Evolutionary conservation across 2,329 filamentous ascomycete species (phyloP).

Genomic region (Ilyonectria robusta): DNA sequence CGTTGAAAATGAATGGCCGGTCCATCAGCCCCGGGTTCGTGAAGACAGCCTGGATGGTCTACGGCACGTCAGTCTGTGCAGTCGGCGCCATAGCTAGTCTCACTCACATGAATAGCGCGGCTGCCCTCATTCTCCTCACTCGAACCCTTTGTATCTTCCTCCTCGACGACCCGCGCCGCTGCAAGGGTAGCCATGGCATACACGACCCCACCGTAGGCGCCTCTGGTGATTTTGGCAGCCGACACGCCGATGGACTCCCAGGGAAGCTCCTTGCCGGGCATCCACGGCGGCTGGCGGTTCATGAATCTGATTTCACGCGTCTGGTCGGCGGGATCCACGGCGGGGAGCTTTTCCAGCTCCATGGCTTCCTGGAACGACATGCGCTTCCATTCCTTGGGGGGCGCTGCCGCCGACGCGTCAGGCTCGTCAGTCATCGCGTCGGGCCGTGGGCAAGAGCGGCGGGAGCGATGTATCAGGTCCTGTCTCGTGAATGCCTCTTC

Average conservation of each 20-base stretch:
- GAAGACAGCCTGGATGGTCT: constrained; percentile 72
- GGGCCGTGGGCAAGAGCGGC: not conserved
- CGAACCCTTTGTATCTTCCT: constrained; percentile 45
- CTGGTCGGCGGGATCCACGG: constrained; percentile 11
- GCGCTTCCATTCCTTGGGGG: constrained; percentile 41
- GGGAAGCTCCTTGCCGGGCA: constrained; percentile 50
- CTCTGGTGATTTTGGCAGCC: constrained; percentile 35
- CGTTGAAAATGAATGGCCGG: constrained; percentile 68
- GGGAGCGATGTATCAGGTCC: not conserved
- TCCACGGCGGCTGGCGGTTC: constrained; percentile 53
- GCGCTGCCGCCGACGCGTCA: not conserved
- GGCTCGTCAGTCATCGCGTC: constrained; percentile 24
- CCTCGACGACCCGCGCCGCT: constrained; percentile 52
- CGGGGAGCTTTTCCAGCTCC: constrained; percentile 45
- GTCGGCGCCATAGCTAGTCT: not conserved
- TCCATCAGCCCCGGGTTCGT: constrained; percentile 62
- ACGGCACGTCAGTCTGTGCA: not conserved
- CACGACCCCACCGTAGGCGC: constrained; percentile 56
- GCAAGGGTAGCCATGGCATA: constrained; percentile 56
- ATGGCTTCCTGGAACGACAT: constrained; percentile 50
- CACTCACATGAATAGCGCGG: constrained; percentile 57
- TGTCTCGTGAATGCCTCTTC: not conserved
- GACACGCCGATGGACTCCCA: constrained; percentile 42
- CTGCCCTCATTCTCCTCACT: constrained; percentile 30
- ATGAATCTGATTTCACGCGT: constrained; percentile 45